Conservation (phyloP, 2,329 filamentous ascomycete genomes). For the Aureobasidium vineae region DNA sequence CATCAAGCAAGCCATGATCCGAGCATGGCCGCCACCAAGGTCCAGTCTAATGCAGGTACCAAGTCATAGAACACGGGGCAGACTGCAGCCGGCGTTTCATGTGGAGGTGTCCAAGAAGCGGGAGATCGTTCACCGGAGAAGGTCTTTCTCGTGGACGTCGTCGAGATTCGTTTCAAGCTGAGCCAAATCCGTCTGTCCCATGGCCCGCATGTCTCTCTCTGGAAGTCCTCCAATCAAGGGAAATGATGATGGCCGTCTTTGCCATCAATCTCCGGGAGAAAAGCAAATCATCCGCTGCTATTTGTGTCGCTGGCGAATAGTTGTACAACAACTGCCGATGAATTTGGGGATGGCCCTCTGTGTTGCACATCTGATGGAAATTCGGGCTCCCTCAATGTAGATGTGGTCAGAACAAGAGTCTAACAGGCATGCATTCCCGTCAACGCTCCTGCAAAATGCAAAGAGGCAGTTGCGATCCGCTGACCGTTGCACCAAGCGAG, state of each 20-base stretch:
- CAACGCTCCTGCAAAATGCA: constrained; percentile 8
- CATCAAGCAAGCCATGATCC: constrained; percentile 18
- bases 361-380: neutral
- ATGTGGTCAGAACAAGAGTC: constrained; percentile 14
- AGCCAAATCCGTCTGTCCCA: constrained; percentile 4
- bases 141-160: constrained; percentile 10
- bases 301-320: neutral
- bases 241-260: constrained; percentile 16
- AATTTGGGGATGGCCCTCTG: too few species aligned
- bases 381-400: neutral
- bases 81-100: constrained; percentile 25
- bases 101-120: constrained; percentile 15
- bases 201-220: constrained; percentile 18
- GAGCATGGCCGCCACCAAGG: constrained; percentile 17
- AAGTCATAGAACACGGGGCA: constrained; percentile 19
- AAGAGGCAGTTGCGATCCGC: constrained; percentile 5
- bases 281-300: constrained; percentile 22
- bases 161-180: constrained; percentile 16
- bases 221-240: constrained; percentile 14
- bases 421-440: constrained; percentile 17
- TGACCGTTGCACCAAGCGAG: constrained; percentile 14
- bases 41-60: constrained; percentile 25
- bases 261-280: constrained; percentile 7
- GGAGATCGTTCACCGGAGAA: constrained; percentile 19
- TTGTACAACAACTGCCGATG: neutral